A percentile compares a stretch with the other conserved stretches of the same genome.
phyloP scores from a whole-genome alignment of 257 asterid species.

The Avicennia marina region DNA sequence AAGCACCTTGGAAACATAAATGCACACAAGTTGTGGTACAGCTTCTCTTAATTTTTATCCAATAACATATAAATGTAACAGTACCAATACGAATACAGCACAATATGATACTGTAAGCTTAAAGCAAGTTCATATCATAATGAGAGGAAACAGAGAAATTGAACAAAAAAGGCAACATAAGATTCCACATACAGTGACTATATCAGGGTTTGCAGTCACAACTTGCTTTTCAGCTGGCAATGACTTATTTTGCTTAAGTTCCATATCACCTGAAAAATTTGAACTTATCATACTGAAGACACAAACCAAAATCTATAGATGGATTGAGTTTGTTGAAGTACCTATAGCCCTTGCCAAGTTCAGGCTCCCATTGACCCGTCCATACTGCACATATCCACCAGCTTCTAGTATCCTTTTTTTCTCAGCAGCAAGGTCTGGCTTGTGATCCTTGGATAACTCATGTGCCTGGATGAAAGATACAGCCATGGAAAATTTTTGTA shows the following conservation, averaged over 20 bases:
- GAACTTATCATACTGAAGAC: constrained; percentile 16
- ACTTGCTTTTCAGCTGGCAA: constrained; percentile 88
- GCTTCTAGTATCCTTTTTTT: constrained; percentile 81
- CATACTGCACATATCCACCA: constrained; percentile 88
- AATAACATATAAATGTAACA: background rate
- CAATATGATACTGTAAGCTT: background rate
- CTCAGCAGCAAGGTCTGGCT: constrained; percentile 74
- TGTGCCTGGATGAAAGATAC: constrained; percentile 49
- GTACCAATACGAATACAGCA: background rate
- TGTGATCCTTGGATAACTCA: constrained; percentile 86
- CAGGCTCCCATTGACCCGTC: constrained; percentile 94
- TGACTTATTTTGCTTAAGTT: constrained; percentile 74
- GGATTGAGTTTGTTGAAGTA: constrained; percentile 9
- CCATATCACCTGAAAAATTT: constrained; percentile 74
- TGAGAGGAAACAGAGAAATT: background rate
- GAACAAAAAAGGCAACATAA: constrained; percentile 3
- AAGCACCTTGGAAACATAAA: background rate
- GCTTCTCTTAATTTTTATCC: no score
- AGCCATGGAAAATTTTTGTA: background rate
- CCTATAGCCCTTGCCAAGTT: constrained; percentile 96
- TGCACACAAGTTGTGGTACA: background rate
- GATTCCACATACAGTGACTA: constrained; percentile 52
- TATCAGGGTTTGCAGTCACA: constrained; percentile 85
- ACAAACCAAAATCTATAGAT: background rate
- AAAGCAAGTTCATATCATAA: background rate